These are phyloP conservation scores for Fusarium sp. DNA, from an alignment of 2,329 filamentous ascomycete genomes.

Conservation along the genomic window DNA sequence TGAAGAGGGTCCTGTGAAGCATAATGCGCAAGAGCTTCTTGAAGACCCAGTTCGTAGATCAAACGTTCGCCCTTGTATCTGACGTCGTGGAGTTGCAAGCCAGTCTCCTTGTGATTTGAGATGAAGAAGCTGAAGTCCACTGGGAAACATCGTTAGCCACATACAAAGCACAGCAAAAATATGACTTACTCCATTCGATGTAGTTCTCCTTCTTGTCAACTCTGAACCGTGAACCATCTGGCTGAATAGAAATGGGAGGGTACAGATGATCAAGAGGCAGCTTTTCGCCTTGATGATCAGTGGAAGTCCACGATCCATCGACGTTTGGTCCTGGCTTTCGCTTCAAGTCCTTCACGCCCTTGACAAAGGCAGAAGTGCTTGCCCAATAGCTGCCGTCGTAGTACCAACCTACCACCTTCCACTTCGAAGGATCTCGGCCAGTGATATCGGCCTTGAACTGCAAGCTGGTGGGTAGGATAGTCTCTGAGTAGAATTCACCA, in stretches of 20 bases:
- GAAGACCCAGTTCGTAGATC: slow-evolving; percentile 67
- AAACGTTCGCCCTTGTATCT: slow-evolving; percentile 67
- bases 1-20: slow-evolving; percentile 62
- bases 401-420: slow-evolving; percentile 66
- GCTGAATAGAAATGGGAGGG: slow-evolving; percentile 25
- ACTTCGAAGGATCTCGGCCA: slow-evolving; percentile 63
- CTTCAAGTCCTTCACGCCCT: not conserved
- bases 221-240: slow-evolving; percentile 19
- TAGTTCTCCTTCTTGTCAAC: slow-evolving; percentile 34
- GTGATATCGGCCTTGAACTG: slow-evolving; percentile 63
- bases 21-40: slow-evolving; percentile 68
- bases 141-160: slow-evolving; percentile 51
- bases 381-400: slow-evolving; percentile 67
- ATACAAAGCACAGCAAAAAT: fast-evolving
- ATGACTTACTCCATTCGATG: slow-evolving; percentile 32
- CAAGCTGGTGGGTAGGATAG: slow-evolving; percentile 61
- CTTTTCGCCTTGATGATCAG: slow-evolving; percentile 14
- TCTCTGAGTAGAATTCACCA: slow-evolving; percentile 55
- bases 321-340: slow-evolving; percentile 15
- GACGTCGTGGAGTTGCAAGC: slow-evolving; percentile 65
- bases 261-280: slow-evolving; percentile 14
- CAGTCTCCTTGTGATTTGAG: slow-evolving; percentile 62
- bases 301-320: slow-evolving; percentile 27
- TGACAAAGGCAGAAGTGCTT: slow-evolving; percentile 57
- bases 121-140: slow-evolving; percentile 61